These are phyloP conservation scores for Solanum megistacrolobum DNA, from an alignment of 257 asterid species.

Conservation along the genomic window DNA sequence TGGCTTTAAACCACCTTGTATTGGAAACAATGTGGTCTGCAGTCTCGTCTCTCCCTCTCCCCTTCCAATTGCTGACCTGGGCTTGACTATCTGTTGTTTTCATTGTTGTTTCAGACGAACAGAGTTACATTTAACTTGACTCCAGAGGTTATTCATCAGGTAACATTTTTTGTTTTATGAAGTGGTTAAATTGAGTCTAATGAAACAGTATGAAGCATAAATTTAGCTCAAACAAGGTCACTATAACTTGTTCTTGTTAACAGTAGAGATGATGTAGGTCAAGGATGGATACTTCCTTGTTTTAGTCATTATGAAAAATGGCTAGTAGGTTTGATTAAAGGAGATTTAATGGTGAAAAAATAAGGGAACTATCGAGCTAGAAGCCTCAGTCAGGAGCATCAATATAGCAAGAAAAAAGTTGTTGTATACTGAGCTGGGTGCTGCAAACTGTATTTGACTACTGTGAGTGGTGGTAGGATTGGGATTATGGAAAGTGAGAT, in stretches of 20 bases:
- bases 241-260: not conserved
- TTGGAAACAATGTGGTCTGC: not conserved
- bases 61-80: not conserved
- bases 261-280: not conserved
- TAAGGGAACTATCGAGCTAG: not conserved
- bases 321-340: not conserved
- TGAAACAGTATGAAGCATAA: not conserved
- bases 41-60: not conserved
- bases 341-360: not conserved
- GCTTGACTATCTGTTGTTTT: conserved; percentile 7
- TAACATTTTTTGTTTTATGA: conserved; percentile 10
- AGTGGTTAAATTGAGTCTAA: not conserved
- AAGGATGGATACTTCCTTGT: not conserved
- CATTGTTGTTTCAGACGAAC: conserved; percentile 63
- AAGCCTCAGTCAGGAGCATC: not conserved
- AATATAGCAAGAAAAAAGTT: not conserved
- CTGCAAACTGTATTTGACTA: not conserved
- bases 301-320: not conserved
- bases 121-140: conserved; percentile 94
- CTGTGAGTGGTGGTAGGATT: not conserved
- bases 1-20: not conserved
- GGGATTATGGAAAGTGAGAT: not conserved
- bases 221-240: not conserved
- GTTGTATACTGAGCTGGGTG: not conserved
- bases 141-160: conserved; percentile 97